Base-by-base conservation (phyloP, 306 rosid species). In the Fagus sylvatica region DNA sequence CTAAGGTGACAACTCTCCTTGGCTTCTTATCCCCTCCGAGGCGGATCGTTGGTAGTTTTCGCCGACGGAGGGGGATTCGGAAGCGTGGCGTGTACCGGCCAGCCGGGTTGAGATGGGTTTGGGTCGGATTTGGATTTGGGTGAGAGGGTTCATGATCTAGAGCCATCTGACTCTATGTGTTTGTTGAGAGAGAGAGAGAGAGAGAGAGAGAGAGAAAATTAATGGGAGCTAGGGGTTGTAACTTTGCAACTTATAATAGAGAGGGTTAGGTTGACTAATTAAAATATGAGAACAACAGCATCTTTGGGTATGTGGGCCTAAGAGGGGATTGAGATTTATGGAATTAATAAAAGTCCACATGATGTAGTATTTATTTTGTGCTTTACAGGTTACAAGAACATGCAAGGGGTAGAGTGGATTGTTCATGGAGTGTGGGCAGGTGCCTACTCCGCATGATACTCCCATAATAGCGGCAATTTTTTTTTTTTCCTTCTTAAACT, bases 1-100 rank as follows among this genome's bases (percentile, higher is more conserved):
- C 56, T 22, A 89, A 32, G 9, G 53, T 51, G 1, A 62, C 41
- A 12, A 70, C 69, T 41, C 89, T 78, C 54, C 86, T 74, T 11
- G 88, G 80, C 76, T 74, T 87, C 83, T 82, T 46, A 46, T 46
- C 84, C 0, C 92, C 85, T 0, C 97, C 96, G 0, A 93, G 88
- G 3, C 88, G 77, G 75, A 81, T 79, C 2, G 75, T 74, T 32
- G 79, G 80, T 32, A 87, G 67, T 70, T 76, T 87, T 55, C 81
- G 48, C 77, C 92, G 88, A 34, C 89, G 80, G 8, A 84, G 61
- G 4, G 60, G 66, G 72, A 91, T 7, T 7, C 79, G 19, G 1
- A 46, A 84, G n/a, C 86, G 84, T 7, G 28, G 54, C 34, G 69
- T 64, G 83, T 83, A 76, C 61, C 59, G 73, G 36, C 62, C 53